phyloP scores from a whole-genome alignment of 257 asterid genomes.

The Eustoma russellianum region DNA sequence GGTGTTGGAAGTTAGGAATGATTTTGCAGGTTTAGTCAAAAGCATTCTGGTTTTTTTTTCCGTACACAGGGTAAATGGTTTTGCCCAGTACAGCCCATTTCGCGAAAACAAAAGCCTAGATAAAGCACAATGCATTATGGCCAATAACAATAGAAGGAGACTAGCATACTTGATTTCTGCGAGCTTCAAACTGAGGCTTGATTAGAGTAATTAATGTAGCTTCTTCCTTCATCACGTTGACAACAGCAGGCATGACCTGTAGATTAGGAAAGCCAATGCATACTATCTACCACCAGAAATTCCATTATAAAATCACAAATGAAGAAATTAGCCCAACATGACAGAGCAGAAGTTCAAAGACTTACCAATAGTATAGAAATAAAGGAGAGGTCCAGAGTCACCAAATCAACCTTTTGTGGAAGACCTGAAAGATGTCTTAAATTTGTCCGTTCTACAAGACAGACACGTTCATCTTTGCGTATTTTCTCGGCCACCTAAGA shows the following conservation, averaged over 20 bases:
- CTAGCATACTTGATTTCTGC: slow-evolving; percentile 66
- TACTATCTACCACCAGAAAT: not conserved
- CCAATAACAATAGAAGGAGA: not conserved
- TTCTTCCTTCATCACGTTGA: slow-evolving; percentile 73
- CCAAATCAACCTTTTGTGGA: slow-evolving; percentile 89
- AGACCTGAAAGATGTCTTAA: slow-evolving; percentile 84
- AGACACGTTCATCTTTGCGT: slow-evolving; percentile 63
- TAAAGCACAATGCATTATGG: no score
- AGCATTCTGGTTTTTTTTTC: no score
- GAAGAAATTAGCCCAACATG: not conserved
- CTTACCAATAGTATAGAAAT: slow-evolving; percentile 88
- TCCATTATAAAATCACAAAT: not conserved
- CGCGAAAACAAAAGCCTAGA: no score
- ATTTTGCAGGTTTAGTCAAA: no score
- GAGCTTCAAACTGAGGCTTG: slow-evolving; percentile 98
- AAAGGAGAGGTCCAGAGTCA: slow-evolving; percentile 91
- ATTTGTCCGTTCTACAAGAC: slow-evolving; percentile 81
- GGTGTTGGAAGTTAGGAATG: no score
- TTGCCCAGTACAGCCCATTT: no score
- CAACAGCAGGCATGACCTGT: slow-evolving; percentile 95
- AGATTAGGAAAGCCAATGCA: slow-evolving; percentile 3
- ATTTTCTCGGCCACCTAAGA: slow-evolving; percentile 90
- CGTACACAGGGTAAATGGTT: no score
- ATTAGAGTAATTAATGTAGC: slow-evolving; percentile 65
- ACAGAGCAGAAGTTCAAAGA: not conserved